A percentile compares a stretch with the other conserved stretches of the same genome.
Conservation (phyloP, 2,329 filamentous ascomycete species). For the Leptographium procerum region DNA sequence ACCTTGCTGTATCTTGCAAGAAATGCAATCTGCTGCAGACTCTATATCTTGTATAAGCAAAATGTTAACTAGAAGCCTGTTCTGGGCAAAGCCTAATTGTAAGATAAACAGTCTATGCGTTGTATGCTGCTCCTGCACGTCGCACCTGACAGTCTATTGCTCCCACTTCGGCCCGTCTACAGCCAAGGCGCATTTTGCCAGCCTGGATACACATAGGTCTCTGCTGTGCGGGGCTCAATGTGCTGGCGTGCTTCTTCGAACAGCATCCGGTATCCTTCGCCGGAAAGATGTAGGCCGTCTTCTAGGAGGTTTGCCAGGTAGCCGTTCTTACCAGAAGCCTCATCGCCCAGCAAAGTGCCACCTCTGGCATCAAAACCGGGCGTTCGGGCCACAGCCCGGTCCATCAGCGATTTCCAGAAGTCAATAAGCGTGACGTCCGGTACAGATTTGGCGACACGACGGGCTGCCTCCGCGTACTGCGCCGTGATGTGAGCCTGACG, state of each 20-base stretch:
- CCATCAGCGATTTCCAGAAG: conserved; percentile 70
- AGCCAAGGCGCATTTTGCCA: conserved; percentile 28
- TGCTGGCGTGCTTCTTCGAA: conserved; percentile 36
- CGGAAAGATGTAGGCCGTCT: conserved; percentile 47
- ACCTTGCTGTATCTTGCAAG: neutral
- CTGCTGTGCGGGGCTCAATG: conserved; percentile 28
- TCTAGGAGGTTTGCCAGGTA: conserved; percentile 40
- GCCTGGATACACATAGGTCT: conserved; percentile 31
- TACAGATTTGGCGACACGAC: conserved; percentile 57
- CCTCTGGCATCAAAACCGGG: conserved; percentile 40
- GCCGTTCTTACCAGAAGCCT: conserved; percentile 36
- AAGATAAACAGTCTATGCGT: no score
- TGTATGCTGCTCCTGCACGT: no score
- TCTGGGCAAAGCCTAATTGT: no score
- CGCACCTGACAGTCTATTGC: neutral
- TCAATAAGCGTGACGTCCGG: conserved; percentile 63
- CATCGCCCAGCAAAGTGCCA: conserved; percentile 37
- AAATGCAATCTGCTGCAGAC: no score
- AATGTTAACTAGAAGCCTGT: neutral
- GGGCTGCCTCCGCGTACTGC: conserved; percentile 46
- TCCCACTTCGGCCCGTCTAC: neutral
- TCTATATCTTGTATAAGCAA: neutral
- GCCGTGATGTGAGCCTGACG: conserved; percentile 38
- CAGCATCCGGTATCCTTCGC: conserved; percentile 41
- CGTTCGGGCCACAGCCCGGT: conserved; percentile 48